phyloP scores from a whole-genome alignment of 75 land plant species.

The Sequoia sempervirens region DNA sequence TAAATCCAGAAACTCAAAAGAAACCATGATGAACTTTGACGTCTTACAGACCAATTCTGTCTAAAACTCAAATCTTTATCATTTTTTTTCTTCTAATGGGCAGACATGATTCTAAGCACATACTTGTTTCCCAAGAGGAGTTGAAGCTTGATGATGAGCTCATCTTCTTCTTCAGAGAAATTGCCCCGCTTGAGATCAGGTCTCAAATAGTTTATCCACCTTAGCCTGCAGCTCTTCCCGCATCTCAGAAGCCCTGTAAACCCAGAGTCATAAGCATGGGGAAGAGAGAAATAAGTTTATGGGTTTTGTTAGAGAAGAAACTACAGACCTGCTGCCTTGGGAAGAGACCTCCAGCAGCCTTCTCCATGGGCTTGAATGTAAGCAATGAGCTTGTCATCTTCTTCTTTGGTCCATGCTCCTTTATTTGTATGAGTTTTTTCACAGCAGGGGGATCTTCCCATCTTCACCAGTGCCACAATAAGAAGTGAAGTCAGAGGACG shows the following conservation, averaged over 20 bases:
- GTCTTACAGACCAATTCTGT: background rate
- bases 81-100: background rate
- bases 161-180: slow-evolving; percentile 65
- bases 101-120: background rate
- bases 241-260: slow-evolving; percentile 41
- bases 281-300: background rate
- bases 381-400: slow-evolving; percentile 19
- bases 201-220: slow-evolving; percentile 65
- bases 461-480: background rate
- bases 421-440: slow-evolving; percentile 30
- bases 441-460: slow-evolving; percentile 33
- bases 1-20: background rate
- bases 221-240: slow-evolving; percentile 65
- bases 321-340: slow-evolving; percentile 22
- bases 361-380: slow-evolving; percentile 28
- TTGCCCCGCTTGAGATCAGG: slow-evolving; percentile 69
- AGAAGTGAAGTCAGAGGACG: background rate
- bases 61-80: background rate
- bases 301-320: background rate
- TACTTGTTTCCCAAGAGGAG: slow-evolving; percentile 61
- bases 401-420: slow-evolving; percentile 31
- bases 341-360: slow-evolving; percentile 32
- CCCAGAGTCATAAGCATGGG: background rate
- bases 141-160: slow-evolving; percentile 64
- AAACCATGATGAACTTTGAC: background rate